Base-by-base conservation (phyloP, 2,329 filamentous ascomycete species). In the Aureobasidium pullulans region DNA sequence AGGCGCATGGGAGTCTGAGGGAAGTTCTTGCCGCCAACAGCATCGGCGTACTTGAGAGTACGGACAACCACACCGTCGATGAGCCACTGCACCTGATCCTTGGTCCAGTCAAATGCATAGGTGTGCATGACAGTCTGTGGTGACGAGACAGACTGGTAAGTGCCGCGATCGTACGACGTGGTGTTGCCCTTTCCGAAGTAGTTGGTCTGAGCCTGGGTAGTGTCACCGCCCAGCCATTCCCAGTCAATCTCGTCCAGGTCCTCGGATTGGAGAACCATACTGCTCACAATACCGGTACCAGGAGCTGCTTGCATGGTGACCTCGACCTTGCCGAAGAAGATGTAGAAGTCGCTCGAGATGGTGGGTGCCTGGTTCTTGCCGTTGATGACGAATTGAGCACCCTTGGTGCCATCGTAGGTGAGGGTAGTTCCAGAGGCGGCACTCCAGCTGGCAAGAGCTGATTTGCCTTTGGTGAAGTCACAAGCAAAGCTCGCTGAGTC, bases 231-330 rank as follows among this genome's bases (percentile, higher is more conserved):
- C 54, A 90, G 78, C 69, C 89, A 89, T 70, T 93, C 89, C 84
- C 89, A 94, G 69, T 96, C 90, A 40, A 96, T 85, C 74, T 95
- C 90, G 71, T 95, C 90, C 9, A 93, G 80, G 66, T 90, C 86
- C 64, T 93, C 87, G 58, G 87, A 92, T 66, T 93, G 80, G 71
- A 92, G 81, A 69, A 96, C 92, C 69, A 95, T 86, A 64, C 87
- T 81, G 68, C 86, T 90, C 65, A 96, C 82, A 63, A 96, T 85
- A 49, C 91, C 91, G 7, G 76, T 76, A 23, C 90, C 90, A 1
- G 78, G 75, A 0, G 90, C 84, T 4, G 88, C 87, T 77, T 90
- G 90, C 77, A 94, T 81, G 65, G 81, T 79, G 59, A 93, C 81
- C 72, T 93, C 89, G 59, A 90, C 85, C 62, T 85, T 84, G 57